These are phyloP conservation scores for Fusarium drepaniforme DNA, from an alignment of 2,329 filamentous ascomycete genomes.

Conservation along the genomic window DNA sequence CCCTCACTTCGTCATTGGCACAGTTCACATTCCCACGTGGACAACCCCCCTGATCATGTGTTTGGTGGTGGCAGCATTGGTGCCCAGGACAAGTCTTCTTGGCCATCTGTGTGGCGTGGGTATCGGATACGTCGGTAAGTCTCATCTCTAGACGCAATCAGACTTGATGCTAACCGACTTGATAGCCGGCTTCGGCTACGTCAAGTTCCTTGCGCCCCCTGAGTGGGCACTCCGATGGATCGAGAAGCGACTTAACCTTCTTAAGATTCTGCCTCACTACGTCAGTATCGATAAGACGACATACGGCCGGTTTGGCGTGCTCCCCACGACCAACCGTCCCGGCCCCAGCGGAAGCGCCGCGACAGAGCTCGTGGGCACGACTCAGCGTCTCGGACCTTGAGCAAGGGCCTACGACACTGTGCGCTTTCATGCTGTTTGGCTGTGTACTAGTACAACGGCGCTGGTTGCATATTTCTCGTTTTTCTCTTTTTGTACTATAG, in stretches of 20 bases:
- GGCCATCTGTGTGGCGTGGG: conserved; percentile 88
- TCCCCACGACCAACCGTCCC: conserved; percentile 69
- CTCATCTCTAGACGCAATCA: background rate
- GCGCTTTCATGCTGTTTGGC: conserved; percentile 23
- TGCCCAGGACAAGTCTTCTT: conserved; percentile 85
- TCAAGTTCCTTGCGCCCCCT: conserved; percentile 90
- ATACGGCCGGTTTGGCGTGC: conserved; percentile 89
- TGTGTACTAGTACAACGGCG: conserved; percentile 12
- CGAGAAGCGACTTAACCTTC: conserved; percentile 87
- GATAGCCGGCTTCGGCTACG: conserved; percentile 84
- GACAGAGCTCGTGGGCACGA: conserved; percentile 70
- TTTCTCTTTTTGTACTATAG: conserved; percentile 36
- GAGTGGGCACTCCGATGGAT: conserved; percentile 90
- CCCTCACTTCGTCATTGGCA: conserved; percentile 77
- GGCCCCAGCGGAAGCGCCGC: conserved; percentile 57
- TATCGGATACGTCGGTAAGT: conserved; percentile 88
- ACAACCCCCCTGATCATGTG: conserved; percentile 84
- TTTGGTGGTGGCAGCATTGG: conserved; percentile 79
- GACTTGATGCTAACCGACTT: conserved; percentile 14
- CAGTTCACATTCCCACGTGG: conserved; percentile 88
- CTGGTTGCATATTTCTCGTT: conserved; percentile 8
- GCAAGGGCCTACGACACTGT: conserved; percentile 4
- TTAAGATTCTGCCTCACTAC: conserved; percentile 89
- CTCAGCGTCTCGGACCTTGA: conserved; percentile 78
- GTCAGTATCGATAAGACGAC: conserved; percentile 97